Base-by-base conservation (phyloP, 495 filamentous ascomycete genomes). In the Penicillium herquei region DNA sequence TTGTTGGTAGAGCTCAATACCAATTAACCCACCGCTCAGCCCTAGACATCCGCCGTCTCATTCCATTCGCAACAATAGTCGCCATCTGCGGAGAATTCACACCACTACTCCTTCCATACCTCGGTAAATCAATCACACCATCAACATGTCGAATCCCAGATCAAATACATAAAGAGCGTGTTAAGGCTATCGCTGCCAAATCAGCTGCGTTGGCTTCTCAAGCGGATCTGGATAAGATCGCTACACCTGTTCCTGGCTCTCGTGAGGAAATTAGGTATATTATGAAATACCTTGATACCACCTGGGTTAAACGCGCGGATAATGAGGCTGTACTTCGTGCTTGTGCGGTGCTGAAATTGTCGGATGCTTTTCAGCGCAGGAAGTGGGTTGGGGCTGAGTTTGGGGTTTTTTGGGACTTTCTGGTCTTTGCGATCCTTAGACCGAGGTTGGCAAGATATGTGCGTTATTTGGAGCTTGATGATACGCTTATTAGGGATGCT, bases 41-140 rank as follows among this genome's bases (percentile, higher is more conserved):
- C 8, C 80, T 88, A 61, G 94, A 97, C 66, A 71, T 87, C 9
- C 72, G 76, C 0, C 83, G 88, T n/a, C 77, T 97, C 32, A 89
- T 91, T 3, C 65, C 86, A 3, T 96, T 98, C 67, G 81, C 66
- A 0, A 17, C 96, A 3, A 65, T 96, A 3, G 76, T 96, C 2
- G 51, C 92, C 1, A 42, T 95, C 37, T 90, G 86, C 65, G 94
- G 90, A 3, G 93, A 97, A 65, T 85, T 94, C 67, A 90, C 91
- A 7, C 91, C 92, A 0, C 57, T 97, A 2, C 66, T 94, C 7
- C 67, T 96, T 0, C 79, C 87, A 0, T 68, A 87, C 6, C 74
- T 88, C n/a, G 70, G 92, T 14, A 83, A 83, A 6, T 73, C 76
- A 7, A 69, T 90, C 34, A 87, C 94, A 12, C 93, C 93, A 0